These are phyloP conservation scores for Ilyonectria robusta DNA, from an alignment of 2,329 filamentous ascomycete species.

Conservation along the genomic window DNA sequence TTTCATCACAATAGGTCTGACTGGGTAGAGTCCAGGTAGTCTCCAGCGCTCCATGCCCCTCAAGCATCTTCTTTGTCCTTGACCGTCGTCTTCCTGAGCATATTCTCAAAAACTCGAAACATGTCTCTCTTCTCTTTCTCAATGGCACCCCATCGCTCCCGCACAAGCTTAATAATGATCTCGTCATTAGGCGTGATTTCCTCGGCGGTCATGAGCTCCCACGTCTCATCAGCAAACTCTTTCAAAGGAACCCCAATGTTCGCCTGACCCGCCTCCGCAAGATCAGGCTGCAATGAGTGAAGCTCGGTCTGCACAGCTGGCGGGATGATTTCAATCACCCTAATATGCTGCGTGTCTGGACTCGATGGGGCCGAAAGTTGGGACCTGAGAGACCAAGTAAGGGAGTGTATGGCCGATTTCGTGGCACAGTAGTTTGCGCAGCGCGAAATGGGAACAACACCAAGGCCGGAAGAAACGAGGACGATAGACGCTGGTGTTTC, in stretches of 20 bases:
- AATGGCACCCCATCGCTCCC: conserved; percentile 1
- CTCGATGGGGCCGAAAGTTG: conserved; percentile 19
- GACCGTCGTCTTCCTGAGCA: conserved; percentile 13
- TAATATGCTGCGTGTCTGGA: conserved; percentile 26
- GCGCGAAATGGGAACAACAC: conserved; percentile 16
- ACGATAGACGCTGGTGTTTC: conserved; percentile 8
- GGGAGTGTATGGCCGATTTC: conserved; percentile 36
- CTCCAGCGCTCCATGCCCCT: no score
- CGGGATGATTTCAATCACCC: conserved; percentile 35
- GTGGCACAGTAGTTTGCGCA: conserved; percentile 34
- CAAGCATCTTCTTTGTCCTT: neutral
- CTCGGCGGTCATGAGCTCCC: conserved; percentile 20
- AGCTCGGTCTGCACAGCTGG: conserved; percentile 36
- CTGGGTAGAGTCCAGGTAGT: no score
- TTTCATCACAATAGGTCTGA: no score
- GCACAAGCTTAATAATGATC: conserved; percentile 6
- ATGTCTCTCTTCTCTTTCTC: neutral
- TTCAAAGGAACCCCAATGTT: conserved; percentile 21
- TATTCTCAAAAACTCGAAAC: conserved; percentile 9
- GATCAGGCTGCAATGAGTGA: conserved; percentile 20
- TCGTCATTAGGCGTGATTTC: conserved; percentile 10
- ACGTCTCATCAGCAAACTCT: conserved; percentile 22
- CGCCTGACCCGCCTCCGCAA: conserved; percentile 4
- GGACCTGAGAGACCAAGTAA: conserved; percentile 26
- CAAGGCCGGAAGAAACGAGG: conserved; percentile 32